These are phyloP conservation scores for Jamesozyma spencerorum DNA, from an alignment of 805 yeast genomes.

Conservation along the genomic window DNA sequence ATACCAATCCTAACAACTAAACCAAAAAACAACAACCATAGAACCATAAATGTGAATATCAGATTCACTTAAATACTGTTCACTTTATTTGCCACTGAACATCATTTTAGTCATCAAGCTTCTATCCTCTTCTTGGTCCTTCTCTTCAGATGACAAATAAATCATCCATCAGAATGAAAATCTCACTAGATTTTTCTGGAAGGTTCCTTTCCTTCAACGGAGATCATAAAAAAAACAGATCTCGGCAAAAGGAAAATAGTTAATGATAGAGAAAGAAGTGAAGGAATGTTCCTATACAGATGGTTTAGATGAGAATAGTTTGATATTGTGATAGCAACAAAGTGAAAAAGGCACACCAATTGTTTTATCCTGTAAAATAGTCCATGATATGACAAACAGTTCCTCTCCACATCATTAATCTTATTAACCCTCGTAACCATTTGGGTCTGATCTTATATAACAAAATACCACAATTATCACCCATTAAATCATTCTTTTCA, in stretches of 20 bases:
- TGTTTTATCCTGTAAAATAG: constrained; percentile 31
- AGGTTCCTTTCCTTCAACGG: neutral
- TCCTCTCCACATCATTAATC: constrained; percentile 53
- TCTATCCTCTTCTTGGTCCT: neutral
- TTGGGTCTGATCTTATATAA: constrained; percentile 45
- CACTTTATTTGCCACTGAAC: neutral
- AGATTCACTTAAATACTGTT: neutral
- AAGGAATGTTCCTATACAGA: too few species aligned
- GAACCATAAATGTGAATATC: too few species aligned
- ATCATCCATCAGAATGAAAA: neutral
- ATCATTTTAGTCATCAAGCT: neutral
- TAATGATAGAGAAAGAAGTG: too few species aligned
- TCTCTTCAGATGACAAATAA: neutral
- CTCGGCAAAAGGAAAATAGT: too few species aligned
- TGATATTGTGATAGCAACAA: too few species aligned
- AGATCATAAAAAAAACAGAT: too few species aligned
- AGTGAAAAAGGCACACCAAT: too few species aligned
- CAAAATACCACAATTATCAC: constrained; percentile 62
- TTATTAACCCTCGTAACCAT: constrained; percentile 40
- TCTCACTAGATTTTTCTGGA: neutral
- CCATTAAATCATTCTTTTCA: constrained; percentile 63
- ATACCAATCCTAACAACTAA: too few species aligned
- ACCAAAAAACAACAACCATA: too few species aligned
- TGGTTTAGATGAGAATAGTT: too few species aligned
- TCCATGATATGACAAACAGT: constrained; percentile 48